Evolutionary conservation across 331 rosid genomes (phyloP).

Genomic region (Dryas integrifolia): DNA sequence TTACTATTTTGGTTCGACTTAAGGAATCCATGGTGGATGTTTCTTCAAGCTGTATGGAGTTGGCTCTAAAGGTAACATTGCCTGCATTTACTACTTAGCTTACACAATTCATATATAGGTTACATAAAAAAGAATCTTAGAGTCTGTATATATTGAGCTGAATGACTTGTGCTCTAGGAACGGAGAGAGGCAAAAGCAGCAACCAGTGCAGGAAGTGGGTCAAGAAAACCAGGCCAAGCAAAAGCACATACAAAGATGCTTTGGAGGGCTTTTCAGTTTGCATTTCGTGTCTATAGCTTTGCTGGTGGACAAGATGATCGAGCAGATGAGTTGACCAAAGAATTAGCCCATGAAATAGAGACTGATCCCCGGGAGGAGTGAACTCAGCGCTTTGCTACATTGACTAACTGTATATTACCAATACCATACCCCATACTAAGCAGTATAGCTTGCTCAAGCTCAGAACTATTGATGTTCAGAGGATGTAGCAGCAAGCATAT

Average conservation of each 20-base stretch:
- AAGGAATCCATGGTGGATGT: conserved; percentile 43
- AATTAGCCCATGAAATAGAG: conserved; percentile 37
- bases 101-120: neutral
- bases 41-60: conserved; percentile 47
- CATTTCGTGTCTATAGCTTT: conserved; percentile 44
- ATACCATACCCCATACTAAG: neutral
- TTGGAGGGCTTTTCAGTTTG: conserved; percentile 44
- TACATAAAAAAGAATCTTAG: too few species aligned
- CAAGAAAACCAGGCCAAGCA: conserved; percentile 16
- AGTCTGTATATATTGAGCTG: too few species aligned
- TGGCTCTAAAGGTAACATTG: conserved; percentile 35
- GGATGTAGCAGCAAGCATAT: neutral
- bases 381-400: too few species aligned
- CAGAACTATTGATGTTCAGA: too few species aligned
- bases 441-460: too few species aligned
- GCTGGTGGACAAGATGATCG: conserved; percentile 52
- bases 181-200: conserved; percentile 17
- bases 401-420: too few species aligned
- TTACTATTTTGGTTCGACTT: conserved; percentile 29
- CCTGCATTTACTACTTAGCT: neutral
- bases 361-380: conserved; percentile 19
- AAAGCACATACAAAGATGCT: conserved; percentile 28
- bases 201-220: neutral
- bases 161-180: conserved; percentile 21
- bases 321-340: conserved; percentile 33